A percentile compares a stretch with the other conserved stretches of the same genome.
These are phyloP conservation scores for Helicocarpus griseus DNA, from an alignment of 2,329 filamentous ascomycete genomes.

Conservation along the genomic window DNA sequence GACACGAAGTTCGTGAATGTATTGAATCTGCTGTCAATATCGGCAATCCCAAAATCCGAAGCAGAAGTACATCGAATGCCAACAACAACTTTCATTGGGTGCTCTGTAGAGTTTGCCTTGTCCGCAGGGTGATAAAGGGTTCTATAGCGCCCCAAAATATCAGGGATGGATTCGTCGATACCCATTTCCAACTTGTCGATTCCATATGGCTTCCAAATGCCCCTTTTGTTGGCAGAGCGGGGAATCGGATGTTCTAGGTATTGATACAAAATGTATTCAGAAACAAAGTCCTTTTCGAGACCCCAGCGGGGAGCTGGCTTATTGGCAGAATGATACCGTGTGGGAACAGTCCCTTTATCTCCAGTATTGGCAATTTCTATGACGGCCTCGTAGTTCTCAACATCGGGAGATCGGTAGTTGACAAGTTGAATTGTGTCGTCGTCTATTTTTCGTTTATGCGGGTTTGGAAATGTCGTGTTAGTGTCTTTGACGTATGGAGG, in stretches of 20 bases:
- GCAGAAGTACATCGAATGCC: neutral
- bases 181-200: neutral
- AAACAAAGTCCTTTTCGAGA: neutral
- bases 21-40: neutral
- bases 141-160: neutral
- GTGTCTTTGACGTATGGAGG: neutral
- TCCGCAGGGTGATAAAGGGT: neutral
- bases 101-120: neutral
- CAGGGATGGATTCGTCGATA: neutral
- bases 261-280: slow-evolving; percentile 1
- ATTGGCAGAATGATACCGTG: neutral
- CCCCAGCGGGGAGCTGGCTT: neutral
- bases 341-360: too few relatives aligned
- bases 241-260: neutral
- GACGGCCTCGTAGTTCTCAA: neutral
- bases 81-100: neutral
- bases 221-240: neutral
- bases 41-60: neutral
- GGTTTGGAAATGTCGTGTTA: neutral
- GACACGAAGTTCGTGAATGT: neutral
- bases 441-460: neutral
- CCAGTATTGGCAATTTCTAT: neutral
- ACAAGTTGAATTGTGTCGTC: neutral
- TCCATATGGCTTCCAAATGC: too few relatives aligned
- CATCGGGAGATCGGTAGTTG: neutral